Evolutionary conservation across 306 rosid genomes (phyloP), one percentile per base, ranked within the genome.

Genomic region (Hippophae rhamnoides): DNA sequence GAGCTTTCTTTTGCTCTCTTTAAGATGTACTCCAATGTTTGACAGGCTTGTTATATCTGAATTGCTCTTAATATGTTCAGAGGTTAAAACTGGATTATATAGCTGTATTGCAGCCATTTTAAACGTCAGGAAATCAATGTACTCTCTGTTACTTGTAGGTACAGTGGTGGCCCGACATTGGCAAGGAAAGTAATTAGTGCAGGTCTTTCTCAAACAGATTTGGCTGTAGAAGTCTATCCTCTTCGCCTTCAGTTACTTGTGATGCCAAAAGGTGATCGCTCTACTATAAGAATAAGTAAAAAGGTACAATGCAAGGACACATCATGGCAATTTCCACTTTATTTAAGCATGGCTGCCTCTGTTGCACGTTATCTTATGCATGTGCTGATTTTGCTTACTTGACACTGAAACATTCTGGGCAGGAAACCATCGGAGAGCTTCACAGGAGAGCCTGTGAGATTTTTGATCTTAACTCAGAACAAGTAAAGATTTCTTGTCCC

Each of bases 371-470:
- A 58, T 59, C 41, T 8, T 60, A 25, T 61, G 53, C 45, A 26
- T 51, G 42, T 23, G 41, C 49, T 52, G 61, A 41, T 51, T 70
- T 31, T 63, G 64, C 43, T 58, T 71, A 61, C 73, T 74, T 58
- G 71, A 65, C 59, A 62, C 61, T 83, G 61, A 63, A 60, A 67
- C 52, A 55, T 82, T 76, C 63, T 74, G 61, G 69, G 72, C 94
- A 90, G 97, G 98, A 92, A 84, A 87, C 95, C 62, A 81, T 92
- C 53, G 93, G 93, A 61, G 95, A 87, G 74, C 95, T 92, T 69
- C 96, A 92, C 71, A 75, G 75, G 75, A 79, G 74, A 71, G 93
- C 98, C 68, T 92, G 96, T 47, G 93, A 92, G 72, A 87, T 80
- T 62, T 92, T 92, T 72, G 86, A 87, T 76, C 95, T 92, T 72